phyloP scores from a whole-genome alignment of 176 grass and related monocot genomes.

The Paspalum notatum region DNA sequence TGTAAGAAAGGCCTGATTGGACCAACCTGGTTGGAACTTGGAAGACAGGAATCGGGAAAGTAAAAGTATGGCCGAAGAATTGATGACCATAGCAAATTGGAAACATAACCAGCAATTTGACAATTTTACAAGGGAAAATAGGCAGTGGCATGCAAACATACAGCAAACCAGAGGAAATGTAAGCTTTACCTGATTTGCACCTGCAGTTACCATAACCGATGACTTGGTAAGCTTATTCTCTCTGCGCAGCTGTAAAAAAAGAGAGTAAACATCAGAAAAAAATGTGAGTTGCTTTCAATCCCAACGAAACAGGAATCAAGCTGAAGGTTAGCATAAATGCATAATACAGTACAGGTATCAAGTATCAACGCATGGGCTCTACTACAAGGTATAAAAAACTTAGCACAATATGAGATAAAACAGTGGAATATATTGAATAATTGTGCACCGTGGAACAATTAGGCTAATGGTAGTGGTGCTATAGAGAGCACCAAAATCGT shows the following conservation, averaged over 20 bases:
- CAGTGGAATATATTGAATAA: constrained; percentile 10
- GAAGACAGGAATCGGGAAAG: constrained; percentile 29
- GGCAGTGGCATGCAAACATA: neutral
- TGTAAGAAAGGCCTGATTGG: constrained; percentile 39
- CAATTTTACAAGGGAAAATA: constrained; percentile 7
- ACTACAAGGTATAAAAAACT: neutral
- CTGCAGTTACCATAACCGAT: constrained; percentile 94
- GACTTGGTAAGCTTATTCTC: constrained; percentile 94
- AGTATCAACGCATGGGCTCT: neutral
- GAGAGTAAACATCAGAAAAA: constrained; percentile 34
- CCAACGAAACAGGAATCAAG: neutral
- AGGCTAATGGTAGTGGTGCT: neutral
- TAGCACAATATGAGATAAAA: neutral
- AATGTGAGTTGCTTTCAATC: neutral
- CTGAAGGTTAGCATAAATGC: neutral
- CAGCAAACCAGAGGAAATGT: constrained; percentile 22
- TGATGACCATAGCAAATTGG: neutral
- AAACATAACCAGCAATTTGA: neutral
- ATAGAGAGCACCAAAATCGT: neutral
- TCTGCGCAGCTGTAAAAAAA: constrained; percentile 57
- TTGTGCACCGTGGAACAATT: neutral
- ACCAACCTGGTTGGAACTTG: constrained; percentile 17
- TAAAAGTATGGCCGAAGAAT: neutral
- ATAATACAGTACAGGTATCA: neutral
- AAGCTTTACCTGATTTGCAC: constrained; percentile 86